Conservation (phyloP, 179 eudicot genomes). For the Silene coronaria region DNA sequence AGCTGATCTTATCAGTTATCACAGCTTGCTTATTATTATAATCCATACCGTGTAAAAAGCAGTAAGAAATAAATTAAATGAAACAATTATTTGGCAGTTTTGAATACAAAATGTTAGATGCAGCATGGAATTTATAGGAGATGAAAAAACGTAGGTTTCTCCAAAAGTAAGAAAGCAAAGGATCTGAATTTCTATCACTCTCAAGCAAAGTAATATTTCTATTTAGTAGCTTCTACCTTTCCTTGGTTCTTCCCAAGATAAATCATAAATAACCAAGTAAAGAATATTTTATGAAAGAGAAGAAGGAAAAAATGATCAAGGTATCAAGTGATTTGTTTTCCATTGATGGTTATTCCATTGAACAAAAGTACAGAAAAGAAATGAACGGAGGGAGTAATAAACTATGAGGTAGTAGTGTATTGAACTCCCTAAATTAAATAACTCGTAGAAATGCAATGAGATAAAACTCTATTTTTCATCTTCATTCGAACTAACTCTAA, state of each 20-base stretch:
- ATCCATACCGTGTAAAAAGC: background rate
- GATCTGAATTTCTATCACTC: background rate
- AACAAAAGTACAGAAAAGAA: no score
- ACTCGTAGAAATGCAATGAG: no score
- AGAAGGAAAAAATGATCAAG: background rate
- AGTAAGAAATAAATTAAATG: no score
- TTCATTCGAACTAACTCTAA: no score
- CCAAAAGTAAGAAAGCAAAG: background rate
- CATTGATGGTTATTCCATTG: background rate
- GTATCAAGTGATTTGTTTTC: background rate
- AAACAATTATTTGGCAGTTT: background rate
- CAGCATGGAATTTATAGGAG: background rate
- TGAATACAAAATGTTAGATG: background rate
- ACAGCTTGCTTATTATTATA: background rate
- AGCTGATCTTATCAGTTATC: background rate
- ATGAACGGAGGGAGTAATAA: no score
- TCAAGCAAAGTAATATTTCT: slow-evolving; percentile 12
- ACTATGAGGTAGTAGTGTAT: no score
- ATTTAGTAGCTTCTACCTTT: background rate
- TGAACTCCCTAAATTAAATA: no score
- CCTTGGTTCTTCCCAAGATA: background rate
- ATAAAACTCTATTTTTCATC: no score
- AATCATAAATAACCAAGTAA: background rate
- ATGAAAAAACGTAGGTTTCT: background rate
- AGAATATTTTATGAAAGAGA: background rate